phyloP scores from a whole-genome alignment of 768 basidiomycete genomes.

The Daedaleopsis sinensis region DNA sequence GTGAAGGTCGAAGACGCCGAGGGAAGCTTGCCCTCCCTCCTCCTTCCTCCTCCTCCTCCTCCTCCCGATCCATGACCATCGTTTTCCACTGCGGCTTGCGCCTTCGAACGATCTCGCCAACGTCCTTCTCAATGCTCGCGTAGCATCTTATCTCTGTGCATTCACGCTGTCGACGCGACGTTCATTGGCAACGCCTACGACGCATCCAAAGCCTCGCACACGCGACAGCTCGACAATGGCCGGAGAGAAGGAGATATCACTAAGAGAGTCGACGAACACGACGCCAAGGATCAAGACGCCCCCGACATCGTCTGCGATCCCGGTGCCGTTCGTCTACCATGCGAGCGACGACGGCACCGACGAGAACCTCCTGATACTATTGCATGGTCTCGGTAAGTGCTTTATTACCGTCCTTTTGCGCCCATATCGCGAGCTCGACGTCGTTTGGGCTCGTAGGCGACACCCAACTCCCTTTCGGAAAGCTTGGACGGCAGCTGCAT shows the following conservation, averaged over 20 bases:
- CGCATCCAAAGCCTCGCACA: too few relatives aligned
- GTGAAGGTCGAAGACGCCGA: background rate
- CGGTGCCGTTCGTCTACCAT: constrained; percentile 64
- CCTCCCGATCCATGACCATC: background rate
- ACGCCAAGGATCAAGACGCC: constrained; percentile 44
- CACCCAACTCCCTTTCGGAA: constrained; percentile 74
- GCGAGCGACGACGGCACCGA: constrained; percentile 84
- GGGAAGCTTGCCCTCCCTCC: too few relatives aligned
- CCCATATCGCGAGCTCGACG: background rate
- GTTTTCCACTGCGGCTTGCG: background rate
- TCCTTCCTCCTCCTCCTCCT: too few relatives aligned
- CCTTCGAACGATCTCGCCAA: constrained; percentile 3
- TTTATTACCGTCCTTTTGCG: background rate
- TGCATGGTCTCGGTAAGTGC: constrained; percentile 83
- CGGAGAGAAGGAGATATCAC: constrained; percentile 11
- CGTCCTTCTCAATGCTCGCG: background rate
- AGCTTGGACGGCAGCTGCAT: constrained; percentile 70
- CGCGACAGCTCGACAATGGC: constrained; percentile 1
- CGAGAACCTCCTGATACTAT: constrained; percentile 80
- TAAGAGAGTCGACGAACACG: constrained; percentile 15
- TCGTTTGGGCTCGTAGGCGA: constrained; percentile 57
- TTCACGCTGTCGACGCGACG: too few relatives aligned
- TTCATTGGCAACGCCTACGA: too few relatives aligned
- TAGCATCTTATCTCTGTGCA: too few relatives aligned
- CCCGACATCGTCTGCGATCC: constrained; percentile 49